Evolutionary conservation across 805 yeast genomes (phyloP).

Genomic region (Yarrowia sp.): DNA sequence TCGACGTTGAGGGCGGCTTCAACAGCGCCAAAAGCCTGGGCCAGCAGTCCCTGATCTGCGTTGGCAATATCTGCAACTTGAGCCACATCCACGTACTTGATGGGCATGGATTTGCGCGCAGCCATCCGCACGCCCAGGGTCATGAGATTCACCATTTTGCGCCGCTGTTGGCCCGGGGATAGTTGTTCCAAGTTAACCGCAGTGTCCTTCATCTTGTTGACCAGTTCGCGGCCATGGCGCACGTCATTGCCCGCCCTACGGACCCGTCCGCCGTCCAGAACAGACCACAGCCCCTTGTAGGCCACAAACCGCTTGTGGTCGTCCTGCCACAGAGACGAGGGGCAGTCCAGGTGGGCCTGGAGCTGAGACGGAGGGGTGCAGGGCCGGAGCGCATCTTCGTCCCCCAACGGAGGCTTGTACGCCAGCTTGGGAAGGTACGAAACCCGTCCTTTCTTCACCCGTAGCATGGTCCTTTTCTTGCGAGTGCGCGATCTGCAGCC

Average conservation of each 20-base stretch:
- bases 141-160: constrained; percentile 21
- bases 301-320: constrained; percentile 36
- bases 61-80: background rate
- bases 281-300: constrained; percentile 22
- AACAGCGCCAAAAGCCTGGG: constrained; percentile 20
- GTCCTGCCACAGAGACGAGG: constrained; percentile 13
- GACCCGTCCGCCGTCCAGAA: constrained; percentile 25
- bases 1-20: constrained; percentile 21
- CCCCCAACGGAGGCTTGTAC: background rate
- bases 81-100: background rate
- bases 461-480: constrained; percentile 10
- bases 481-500: background rate
- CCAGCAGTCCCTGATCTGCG: constrained; percentile 12
- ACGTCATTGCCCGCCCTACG: constrained; percentile 24
- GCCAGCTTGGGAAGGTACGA: constrained; percentile 15
- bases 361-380: too few species aligned
- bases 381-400: background rate
- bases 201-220: background rate
- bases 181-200: background rate
- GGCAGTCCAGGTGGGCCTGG: constrained; percentile 4
- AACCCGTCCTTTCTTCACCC: constrained; percentile 32
- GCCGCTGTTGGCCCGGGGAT: background rate
- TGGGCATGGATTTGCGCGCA: background rate
- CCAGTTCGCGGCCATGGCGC: background rate
- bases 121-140: constrained; percentile 13